Evolutionary conservation across 164 flowering plant species (phyloP).

Genomic region (Magnolia officinalis): DNA sequence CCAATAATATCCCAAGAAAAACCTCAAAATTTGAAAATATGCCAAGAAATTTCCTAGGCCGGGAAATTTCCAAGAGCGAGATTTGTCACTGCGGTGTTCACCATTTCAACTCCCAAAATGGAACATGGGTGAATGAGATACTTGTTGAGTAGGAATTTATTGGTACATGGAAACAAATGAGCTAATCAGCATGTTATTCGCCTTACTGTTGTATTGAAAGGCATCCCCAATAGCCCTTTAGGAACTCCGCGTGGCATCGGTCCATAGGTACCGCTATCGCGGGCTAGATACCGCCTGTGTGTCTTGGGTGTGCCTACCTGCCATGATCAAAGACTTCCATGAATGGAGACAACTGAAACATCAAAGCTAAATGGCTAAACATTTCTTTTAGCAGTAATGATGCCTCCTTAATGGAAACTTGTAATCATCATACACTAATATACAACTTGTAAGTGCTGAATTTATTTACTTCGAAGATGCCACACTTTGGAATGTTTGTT

Average conservation of each 20-base stretch:
- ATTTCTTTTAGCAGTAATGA: background rate
- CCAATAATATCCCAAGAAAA: too few species aligned
- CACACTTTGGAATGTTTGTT: too few species aligned
- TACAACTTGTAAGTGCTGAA: too few species aligned
- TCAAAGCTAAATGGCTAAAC: background rate
- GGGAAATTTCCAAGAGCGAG: too few species aligned
- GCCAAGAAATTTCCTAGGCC: too few species aligned
- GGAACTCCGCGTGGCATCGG: slow-evolving; percentile 86
- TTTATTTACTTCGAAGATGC: too few species aligned
- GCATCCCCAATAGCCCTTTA: slow-evolving; percentile 92
- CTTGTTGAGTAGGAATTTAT: background rate
- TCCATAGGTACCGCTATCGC: slow-evolving; percentile 90
- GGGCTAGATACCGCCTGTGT: slow-evolving; percentile 81
- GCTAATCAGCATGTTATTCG: background rate
- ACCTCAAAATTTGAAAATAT: too few species aligned
- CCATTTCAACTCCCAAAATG: too few species aligned
- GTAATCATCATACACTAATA: too few species aligned
- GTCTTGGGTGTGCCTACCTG: slow-evolving; percentile 98
- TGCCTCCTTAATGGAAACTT: background rate
- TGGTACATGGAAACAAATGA: background rate
- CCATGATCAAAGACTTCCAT: slow-evolving; percentile 9
- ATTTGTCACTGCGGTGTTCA: too few species aligned
- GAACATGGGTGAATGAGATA: too few species aligned
- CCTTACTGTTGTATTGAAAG: slow-evolving; percentile 90
- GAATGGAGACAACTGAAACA: slow-evolving; percentile 4